Conservation (phyloP, 2,329 filamentous ascomycete species). For the Geosmithia morbida region DNA sequence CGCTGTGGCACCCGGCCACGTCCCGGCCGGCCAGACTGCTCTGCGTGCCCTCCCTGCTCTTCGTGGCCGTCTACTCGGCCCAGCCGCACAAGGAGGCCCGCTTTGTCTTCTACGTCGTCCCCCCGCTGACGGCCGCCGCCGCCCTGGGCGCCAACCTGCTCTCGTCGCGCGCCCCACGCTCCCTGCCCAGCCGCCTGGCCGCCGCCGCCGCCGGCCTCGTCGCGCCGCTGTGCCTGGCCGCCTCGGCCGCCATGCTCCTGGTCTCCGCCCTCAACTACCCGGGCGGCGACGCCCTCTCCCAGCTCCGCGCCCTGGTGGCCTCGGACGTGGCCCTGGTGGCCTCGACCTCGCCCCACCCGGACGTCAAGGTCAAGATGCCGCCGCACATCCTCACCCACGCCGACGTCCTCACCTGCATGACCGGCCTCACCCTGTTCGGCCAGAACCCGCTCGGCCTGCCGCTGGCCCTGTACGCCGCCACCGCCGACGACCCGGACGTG, state of each 20-base stretch:
- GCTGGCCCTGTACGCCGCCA: slow-evolving; percentile 13
- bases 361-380: neutral
- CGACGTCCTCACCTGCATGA: slow-evolving; percentile 57
- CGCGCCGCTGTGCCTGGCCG: slow-evolving; percentile 40
- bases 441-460: slow-evolving; percentile 26
- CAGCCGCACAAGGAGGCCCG: slow-evolving; percentile 94
- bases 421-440: slow-evolving; percentile 52
- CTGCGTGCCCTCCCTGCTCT: slow-evolving; percentile 54
- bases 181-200: slow-evolving; percentile 33
- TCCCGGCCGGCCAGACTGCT: slow-evolving; percentile 28
- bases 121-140: slow-evolving; percentile 63
- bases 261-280: slow-evolving; percentile 88
- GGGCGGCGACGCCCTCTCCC: slow-evolving; percentile 62
- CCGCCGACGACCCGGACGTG: slow-evolving; percentile 6
- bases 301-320: slow-evolving; percentile 25
- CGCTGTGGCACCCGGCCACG: slow-evolving; percentile 32
- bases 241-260: slow-evolving; percentile 54
- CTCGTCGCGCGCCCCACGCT: slow-evolving; percentile 51
- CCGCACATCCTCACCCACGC: slow-evolving; percentile 35
- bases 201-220: slow-evolving; percentile 35
- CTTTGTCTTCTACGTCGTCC: slow-evolving; percentile 83
- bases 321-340: neutral
- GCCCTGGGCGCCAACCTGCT: slow-evolving; percentile 60
- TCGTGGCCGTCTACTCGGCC: slow-evolving; percentile 67
- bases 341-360: neutral